Evolutionary conservation across 2,329 filamentous ascomycete species (phyloP).

Genomic region (Biscogniauxia sp.): DNA sequence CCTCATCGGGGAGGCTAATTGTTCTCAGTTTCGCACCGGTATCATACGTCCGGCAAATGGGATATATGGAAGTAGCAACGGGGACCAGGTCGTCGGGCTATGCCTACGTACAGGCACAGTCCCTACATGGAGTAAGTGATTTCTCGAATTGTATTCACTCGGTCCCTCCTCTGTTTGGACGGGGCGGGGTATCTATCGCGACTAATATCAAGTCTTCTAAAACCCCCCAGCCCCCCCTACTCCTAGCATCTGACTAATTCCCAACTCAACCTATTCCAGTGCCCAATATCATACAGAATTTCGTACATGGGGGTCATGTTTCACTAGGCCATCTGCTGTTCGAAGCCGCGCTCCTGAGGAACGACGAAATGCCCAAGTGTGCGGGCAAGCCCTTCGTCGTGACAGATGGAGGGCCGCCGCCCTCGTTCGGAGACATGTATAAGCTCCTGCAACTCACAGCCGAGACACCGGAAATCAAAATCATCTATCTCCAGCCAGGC

Average conservation of each 20-base stretch:
- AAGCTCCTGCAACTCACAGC: constrained; percentile 30
- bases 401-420: constrained; percentile 48
- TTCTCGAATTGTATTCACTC: background rate
- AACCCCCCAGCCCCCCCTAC: no score
- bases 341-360: constrained; percentile 47
- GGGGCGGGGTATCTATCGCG: no score
- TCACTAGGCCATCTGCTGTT: constrained; percentile 52
- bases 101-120: constrained; percentile 19
- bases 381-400: constrained; percentile 49
- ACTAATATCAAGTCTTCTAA: background rate
- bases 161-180: background rate
- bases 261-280: constrained; percentile 9
- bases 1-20: constrained; percentile 36
- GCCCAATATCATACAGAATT: constrained; percentile 45
- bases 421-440: constrained; percentile 41
- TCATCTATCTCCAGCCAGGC: constrained; percentile 34
- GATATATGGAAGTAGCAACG: constrained; percentile 48
- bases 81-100: constrained; percentile 40
- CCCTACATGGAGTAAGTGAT: background rate
- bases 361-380: constrained; percentile 30
- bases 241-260: no score
- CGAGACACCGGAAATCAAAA: constrained; percentile 29
- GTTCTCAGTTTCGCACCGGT: constrained; percentile 47
- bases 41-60: constrained; percentile 52
- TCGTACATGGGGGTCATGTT: constrained; percentile 50